Conservation (phyloP, 805 yeast genomes). For the Yarrowia bubula region DNA sequence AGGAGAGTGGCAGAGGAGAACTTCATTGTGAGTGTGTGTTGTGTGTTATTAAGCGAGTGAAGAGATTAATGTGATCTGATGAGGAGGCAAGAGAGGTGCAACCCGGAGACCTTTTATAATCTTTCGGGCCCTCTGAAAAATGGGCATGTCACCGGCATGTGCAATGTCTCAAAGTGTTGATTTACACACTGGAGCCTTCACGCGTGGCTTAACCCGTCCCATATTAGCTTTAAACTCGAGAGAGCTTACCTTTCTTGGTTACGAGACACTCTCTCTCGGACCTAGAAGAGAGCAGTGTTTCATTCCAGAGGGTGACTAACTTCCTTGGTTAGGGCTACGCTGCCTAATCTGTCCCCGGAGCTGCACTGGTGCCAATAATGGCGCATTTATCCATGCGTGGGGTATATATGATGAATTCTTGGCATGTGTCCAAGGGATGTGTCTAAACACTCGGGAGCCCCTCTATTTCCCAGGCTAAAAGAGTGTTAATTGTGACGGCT, state of each 20-base stretch:
- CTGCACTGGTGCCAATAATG: not conserved
- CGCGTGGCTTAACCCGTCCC: constrained; percentile 23
- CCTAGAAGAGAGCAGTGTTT: constrained; percentile 17
- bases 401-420: not conserved
- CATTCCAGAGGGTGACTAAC: constrained; percentile 10
- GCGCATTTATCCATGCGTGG: not conserved
- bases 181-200: not conserved
- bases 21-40: constrained; percentile 17
- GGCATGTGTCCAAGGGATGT: not conserved
- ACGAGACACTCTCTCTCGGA: constrained; percentile 16
- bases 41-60: constrained; percentile 20
- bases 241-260: constrained; percentile 16
- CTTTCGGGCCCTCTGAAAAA: not conserved
- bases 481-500: not conserved
- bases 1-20: constrained; percentile 14
- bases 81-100: not conserved
- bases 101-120: not conserved
- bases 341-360: not conserved
- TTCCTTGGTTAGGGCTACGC: not conserved
- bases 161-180: constrained; percentile 15
- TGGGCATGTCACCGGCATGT: not conserved
- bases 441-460: not conserved
- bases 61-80: constrained; percentile 10
- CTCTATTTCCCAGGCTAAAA: not conserved
- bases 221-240: not conserved